Evolutionary conservation across 176 grass and related monocot genomes (phyloP).

Genomic region (Elymus sibiricus): DNA sequence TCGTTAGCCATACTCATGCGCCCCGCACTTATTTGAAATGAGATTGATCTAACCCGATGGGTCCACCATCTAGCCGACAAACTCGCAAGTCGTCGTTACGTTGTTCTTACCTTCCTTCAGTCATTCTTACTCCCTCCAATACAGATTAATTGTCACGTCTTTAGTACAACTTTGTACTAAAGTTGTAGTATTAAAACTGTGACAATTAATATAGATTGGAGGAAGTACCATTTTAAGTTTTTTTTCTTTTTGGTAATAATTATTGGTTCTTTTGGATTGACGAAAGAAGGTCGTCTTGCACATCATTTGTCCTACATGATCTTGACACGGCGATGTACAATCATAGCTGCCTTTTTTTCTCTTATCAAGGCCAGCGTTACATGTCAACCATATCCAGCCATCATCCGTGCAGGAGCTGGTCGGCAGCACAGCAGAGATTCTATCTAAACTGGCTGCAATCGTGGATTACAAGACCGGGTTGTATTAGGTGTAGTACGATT

Average conservation of each 20-base stretch:
- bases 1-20: neutral
- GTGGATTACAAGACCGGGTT: neutral
- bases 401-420: neutral
- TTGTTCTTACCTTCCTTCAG: neutral
- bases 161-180: too few species aligned
- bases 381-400: slow-evolving; percentile 4
- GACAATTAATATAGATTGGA: too few species aligned
- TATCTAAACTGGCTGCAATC: neutral
- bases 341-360: neutral
- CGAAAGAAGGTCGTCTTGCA: neutral
- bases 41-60: neutral
- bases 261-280: neutral
- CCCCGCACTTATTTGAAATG: neutral
- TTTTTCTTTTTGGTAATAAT: neutral
- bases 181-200: too few species aligned
- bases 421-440: neutral
- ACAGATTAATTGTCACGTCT: too few species aligned
- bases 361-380: neutral
- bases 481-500: neutral
- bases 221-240: neutral
- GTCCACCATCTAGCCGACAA: neutral
- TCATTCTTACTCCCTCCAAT: neutral
- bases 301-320: neutral
- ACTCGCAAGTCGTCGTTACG: neutral
- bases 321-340: neutral